Percentiles rank a stretch among this genome's conserved stretches.
phyloP scores from a whole-genome alignment of 2,329 filamentous ascomycete genomes.

The Monilinia aucupariae region DNA sequence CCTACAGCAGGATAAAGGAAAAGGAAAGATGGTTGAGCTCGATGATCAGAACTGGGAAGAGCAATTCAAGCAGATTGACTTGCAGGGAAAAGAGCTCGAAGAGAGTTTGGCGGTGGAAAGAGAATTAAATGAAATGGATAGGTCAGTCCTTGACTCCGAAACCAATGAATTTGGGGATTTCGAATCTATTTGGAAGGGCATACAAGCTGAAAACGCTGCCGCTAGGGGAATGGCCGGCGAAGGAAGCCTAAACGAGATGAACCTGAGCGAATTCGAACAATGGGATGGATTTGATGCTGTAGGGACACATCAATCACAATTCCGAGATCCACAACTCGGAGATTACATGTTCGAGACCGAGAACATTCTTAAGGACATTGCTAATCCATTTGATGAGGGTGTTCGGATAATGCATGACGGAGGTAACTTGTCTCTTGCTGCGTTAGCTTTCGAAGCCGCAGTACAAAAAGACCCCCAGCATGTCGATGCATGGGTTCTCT shows the following conservation, averaged over 20 bases:
- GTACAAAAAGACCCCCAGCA: constrained; percentile 85
- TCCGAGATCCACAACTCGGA: constrained; percentile 73
- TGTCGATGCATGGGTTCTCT: constrained; percentile 86
- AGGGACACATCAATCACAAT: constrained; percentile 56
- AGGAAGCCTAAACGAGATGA: constrained; percentile 49
- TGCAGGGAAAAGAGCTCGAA: constrained; percentile 48
- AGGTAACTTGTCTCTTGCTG: constrained; percentile 88
- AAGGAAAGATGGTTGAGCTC: constrained; percentile 89
- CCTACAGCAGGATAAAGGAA: constrained; percentile 59
- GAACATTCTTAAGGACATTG: constrained; percentile 77
- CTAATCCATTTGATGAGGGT: constrained; percentile 87
- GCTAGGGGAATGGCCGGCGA: constrained; percentile 64
- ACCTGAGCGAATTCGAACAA: constrained; percentile 70
- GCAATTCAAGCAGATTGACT: constrained; percentile 85
- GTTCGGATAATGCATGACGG: constrained; percentile 89
- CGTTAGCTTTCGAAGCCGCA: constrained; percentile 91
- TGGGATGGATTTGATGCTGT: constrained; percentile 71
- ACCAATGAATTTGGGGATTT: constrained; percentile 78
- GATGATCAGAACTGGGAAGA: constrained; percentile 95
- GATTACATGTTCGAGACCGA: constrained; percentile 94
- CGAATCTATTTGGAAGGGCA: constrained; percentile 81
- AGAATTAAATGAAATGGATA: constrained; percentile 85
- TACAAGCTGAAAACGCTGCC: constrained; percentile 68
- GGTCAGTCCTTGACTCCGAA: constrained; percentile 68
- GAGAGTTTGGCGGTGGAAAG: constrained; percentile 38